Evolutionary conservation across 2,329 filamentous ascomycete species (phyloP).

Genomic region (Hawksworthiomyces lignivorus): DNA sequence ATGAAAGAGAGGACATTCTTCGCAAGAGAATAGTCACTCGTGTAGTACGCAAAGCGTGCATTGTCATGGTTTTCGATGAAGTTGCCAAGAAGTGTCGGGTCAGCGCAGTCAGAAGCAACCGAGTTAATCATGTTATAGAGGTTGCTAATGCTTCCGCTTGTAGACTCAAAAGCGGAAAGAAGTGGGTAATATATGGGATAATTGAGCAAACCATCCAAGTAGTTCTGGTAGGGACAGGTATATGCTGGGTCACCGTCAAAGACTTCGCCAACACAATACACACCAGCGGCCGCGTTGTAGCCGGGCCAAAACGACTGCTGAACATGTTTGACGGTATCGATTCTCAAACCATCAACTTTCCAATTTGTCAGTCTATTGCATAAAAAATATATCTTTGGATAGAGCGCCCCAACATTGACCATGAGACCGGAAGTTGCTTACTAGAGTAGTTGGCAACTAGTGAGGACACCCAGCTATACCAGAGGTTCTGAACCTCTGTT

Average conservation of each 20-base stretch:
- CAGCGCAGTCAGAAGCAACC: conserved; percentile 29
- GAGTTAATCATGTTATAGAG: conserved; percentile 31
- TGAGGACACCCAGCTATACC: conserved; percentile 50
- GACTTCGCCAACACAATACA: conserved; percentile 56
- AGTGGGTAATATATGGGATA: conserved; percentile 41
- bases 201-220: conserved; percentile 52
- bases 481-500: conserved; percentile 25
- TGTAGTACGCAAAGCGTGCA: conserved; percentile 43
- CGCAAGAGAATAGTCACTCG: conserved; percentile 45
- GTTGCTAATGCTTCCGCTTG: conserved; percentile 28
- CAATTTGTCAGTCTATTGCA: background rate
- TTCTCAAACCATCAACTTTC: conserved; percentile 50
- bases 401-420: background rate
- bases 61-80: conserved; percentile 57
- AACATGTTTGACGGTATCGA: conserved; percentile 57
- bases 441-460: conserved; percentile 49
- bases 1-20: conserved; percentile 52
- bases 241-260: conserved; percentile 45
- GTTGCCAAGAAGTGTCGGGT: conserved; percentile 37
- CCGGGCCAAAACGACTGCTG: conserved; percentile 49
- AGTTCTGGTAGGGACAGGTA: conserved; percentile 42
- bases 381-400: too few relatives aligned
- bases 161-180: conserved; percentile 25
- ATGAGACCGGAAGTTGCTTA: background rate
- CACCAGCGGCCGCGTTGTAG: conserved; percentile 46